Evolutionary conservation across 371 early-diverging fungal genomes (phyloP).

Genomic region (Syncephalastrum contaminatum): DNA sequence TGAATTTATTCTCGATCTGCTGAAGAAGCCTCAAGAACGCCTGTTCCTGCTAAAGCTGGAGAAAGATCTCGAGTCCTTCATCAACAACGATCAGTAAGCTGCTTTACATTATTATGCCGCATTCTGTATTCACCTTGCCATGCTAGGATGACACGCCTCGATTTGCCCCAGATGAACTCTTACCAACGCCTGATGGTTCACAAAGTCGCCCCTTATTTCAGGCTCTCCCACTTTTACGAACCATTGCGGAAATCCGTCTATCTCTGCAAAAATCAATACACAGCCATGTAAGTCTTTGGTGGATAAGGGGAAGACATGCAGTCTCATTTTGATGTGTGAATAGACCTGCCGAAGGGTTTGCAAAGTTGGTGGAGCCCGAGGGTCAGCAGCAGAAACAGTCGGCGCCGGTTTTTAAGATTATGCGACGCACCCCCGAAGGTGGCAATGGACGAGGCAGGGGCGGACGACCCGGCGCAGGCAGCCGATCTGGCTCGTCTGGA

Average conservation of each 20-base stretch:
- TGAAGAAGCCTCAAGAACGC: conserved; percentile 70
- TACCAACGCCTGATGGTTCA: conserved; percentile 79
- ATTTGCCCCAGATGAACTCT: conserved; percentile 74
- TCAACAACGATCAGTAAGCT: conserved; percentile 57
- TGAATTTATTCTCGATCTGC: conserved; percentile 63
- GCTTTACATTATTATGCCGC: too few species aligned
- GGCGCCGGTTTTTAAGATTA: conserved; percentile 46
- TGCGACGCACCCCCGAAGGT: conserved; percentile 41
- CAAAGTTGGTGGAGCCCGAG: conserved; percentile 41
- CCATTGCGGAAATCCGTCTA: conserved; percentile 58
- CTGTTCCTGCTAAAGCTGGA: conserved; percentile 74
- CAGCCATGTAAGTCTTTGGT: conserved; percentile 57
- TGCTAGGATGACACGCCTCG: conserved; percentile 58
- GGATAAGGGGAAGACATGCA: not conserved
- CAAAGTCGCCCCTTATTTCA: conserved; percentile 71
- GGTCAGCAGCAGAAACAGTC: conserved; percentile 24
- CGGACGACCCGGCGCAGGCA: conserved; percentile 6
- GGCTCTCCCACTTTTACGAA: conserved; percentile 65
- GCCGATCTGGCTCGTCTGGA: conserved; percentile 13
- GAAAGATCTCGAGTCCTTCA: conserved; percentile 65
- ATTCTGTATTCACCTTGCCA: not conserved
- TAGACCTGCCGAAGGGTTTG: conserved; percentile 54
- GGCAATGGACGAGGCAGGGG: conserved; percentile 22
- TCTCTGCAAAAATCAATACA: conserved; percentile 57
- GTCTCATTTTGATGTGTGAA: not conserved